Evolutionary conservation across 2,329 filamentous ascomycete genomes (phyloP), one percentile per base, ranked within the genome.

Genomic region (Colletotrichum sp.): DNA sequence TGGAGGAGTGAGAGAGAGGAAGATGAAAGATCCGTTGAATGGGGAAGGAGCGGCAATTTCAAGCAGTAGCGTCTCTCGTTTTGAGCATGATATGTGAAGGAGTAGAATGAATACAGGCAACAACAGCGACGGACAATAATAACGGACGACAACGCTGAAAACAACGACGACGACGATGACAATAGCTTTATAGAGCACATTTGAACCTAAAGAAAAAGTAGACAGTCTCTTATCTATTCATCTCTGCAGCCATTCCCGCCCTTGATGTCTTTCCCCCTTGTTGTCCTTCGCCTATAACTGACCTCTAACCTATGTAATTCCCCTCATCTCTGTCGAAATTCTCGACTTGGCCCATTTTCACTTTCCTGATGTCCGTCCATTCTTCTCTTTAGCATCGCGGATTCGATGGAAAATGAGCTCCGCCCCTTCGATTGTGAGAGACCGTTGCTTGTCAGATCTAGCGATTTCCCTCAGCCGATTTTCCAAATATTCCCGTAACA

Each of bases 41-140:
- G 11, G 22, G n/a, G 44, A 22, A 52, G 44, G n/a, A 13, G 44
- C 44, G 1, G 12, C 3, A 52, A 49, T 4, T 49, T 2, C 44
- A 52, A n/a, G n/a, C n/a, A 49, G 19, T 7, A 0, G 19, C 19
- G 39, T n/a, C 39, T 7, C 39, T 49, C 5, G 19, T n/a, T 49
- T 3, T 49, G 1, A 1, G 19, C 0, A 49, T n/a, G 19, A 49
- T 12, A n/a, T 1, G 2, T n/a, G 39, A 49, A n/a, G 39, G 2
- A 1, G 39, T 4, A 49, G 2, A 12, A 1, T 2, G 39, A 49
- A 2, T 12, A 49, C 0, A 49, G 19, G 19, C 0, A 49, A 49
- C 9, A 3, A 19, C 3, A 44, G 39, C 39, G 1, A 44, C 9
- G 39, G 39, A 6, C 6, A 11, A 49, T 7, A n/a, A 6, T 22